Evolutionary conservation across 129 eudicot species (phyloP).

Genomic region (Oenanthe sinensis): DNA sequence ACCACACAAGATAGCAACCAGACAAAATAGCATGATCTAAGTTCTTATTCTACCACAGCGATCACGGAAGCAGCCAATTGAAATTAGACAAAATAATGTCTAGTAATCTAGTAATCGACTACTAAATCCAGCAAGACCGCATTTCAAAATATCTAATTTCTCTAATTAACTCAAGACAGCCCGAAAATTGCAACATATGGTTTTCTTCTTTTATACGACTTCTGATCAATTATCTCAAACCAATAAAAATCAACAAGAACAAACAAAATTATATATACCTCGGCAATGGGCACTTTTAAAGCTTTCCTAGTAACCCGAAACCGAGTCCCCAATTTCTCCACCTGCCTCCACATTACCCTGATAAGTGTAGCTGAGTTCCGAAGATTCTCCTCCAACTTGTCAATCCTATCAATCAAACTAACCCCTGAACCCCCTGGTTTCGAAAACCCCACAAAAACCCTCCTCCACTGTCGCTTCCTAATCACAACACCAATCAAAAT

Average conservation of each 20-base stretch:
- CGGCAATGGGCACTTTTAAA: slow-evolving; percentile 72
- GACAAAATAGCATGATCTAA: not conserved
- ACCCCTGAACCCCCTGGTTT: slow-evolving; percentile 35
- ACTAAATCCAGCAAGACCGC: not conserved
- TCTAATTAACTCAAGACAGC: not conserved
- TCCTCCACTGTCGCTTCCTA: slow-evolving; percentile 71
- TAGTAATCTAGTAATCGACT: not conserved
- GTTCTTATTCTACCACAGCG: not conserved
- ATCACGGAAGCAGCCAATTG: too few relatives aligned
- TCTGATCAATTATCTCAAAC: not conserved
- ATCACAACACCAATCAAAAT: slow-evolving; percentile 59
- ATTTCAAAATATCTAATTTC: not conserved
- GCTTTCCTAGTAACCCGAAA: slow-evolving; percentile 71
- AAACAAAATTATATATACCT: slow-evolving; percentile 36
- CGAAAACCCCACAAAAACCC: slow-evolving; percentile 46
- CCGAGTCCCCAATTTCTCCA: slow-evolving; percentile 90
- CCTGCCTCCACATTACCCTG: slow-evolving; percentile 79
- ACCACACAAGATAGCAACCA: not conserved
- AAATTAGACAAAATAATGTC: not conserved
- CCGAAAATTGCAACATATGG: not conserved
- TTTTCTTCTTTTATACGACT: not conserved
- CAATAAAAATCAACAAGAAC: not conserved
- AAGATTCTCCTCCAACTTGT: slow-evolving; percentile 81
- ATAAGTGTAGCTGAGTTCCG: slow-evolving; percentile 53
- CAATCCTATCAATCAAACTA: slow-evolving; percentile 68